Conservation (phyloP, 2,329 filamentous ascomycete genomes). For the Sphaerulina vaccinii region DNA sequence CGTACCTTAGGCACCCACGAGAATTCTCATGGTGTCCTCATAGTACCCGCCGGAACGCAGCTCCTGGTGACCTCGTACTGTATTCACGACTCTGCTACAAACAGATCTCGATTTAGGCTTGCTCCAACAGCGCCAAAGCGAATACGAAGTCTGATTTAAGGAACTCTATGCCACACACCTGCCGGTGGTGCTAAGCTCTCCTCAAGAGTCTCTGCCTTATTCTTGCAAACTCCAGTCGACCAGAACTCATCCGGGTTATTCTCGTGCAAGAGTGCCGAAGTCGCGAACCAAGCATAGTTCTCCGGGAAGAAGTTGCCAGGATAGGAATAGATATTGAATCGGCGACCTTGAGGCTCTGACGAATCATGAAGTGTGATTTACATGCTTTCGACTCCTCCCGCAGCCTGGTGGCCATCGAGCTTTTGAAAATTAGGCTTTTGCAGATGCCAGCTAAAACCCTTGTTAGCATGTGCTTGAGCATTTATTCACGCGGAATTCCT, state of each 20-base stretch:
- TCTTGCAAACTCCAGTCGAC: conserved; percentile 3
- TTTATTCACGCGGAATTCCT: neutral
- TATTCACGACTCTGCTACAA: no score
- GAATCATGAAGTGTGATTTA: conserved; percentile 9
- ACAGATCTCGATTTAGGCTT: no score
- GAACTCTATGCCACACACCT: no score
- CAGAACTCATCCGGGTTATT: conserved; percentile 7
- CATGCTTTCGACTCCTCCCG: neutral
- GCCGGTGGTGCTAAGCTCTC: conserved; percentile 6
- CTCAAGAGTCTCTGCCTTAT: conserved; percentile 5
- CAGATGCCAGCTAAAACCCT: neutral
- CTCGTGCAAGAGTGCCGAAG: conserved; percentile 11
- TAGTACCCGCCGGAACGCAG: no score
- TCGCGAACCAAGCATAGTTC: conserved; percentile 15
- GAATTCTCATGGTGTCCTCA: no score
- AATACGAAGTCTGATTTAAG: no score
- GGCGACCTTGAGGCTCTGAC: neutral
- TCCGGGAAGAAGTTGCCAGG: conserved; percentile 4
- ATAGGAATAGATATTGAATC: neutral
- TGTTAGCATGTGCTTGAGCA: no score
- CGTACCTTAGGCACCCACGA: no score
- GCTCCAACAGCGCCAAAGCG: no score
- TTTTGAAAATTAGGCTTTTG: neutral
- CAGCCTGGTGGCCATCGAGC: neutral
- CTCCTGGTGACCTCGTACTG: no score